Conservation (phyloP, 2,329 filamentous ascomycete genomes). For the Colletotrichum phormii region DNA sequence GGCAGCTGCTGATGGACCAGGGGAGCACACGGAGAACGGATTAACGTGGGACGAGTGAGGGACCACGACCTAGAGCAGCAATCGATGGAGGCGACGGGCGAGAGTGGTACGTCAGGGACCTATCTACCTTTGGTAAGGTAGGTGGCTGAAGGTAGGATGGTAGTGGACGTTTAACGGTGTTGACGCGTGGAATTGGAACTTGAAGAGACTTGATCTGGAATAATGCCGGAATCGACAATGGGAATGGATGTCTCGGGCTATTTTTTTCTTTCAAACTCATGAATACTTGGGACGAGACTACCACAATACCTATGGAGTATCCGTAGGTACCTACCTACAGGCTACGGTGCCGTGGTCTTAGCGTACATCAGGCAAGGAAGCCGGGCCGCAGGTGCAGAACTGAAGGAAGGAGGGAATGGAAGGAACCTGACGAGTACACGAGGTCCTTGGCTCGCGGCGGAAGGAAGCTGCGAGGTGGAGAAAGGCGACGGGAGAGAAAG, state of each 20-base stretch:
- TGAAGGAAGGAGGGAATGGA: background rate
- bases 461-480: background rate
- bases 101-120: conserved; percentile 20
- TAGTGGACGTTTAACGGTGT: background rate
- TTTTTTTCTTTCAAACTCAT: background rate
- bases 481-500: background rate
- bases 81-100: conserved; percentile 3
- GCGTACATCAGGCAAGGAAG: background rate
- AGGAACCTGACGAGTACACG: background rate
- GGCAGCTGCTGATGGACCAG: conserved; percentile 19
- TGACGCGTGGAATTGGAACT: background rate
- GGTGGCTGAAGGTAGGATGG: background rate
- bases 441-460: background rate
- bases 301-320: too few species aligned
- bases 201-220: conserved; percentile 31
- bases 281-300: conserved; percentile 21
- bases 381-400: background rate
- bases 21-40: conserved; percentile 28
- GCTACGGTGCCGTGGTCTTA: too few species aligned
- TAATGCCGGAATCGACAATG: conserved; percentile 12
- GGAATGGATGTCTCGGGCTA: conserved; percentile 29
- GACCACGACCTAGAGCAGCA: background rate
- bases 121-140: background rate
- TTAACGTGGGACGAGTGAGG: conserved; percentile 28
- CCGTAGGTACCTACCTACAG: too few species aligned